phyloP scores from a whole-genome alignment of 148 eudicot species.

The Silene conica region DNA sequence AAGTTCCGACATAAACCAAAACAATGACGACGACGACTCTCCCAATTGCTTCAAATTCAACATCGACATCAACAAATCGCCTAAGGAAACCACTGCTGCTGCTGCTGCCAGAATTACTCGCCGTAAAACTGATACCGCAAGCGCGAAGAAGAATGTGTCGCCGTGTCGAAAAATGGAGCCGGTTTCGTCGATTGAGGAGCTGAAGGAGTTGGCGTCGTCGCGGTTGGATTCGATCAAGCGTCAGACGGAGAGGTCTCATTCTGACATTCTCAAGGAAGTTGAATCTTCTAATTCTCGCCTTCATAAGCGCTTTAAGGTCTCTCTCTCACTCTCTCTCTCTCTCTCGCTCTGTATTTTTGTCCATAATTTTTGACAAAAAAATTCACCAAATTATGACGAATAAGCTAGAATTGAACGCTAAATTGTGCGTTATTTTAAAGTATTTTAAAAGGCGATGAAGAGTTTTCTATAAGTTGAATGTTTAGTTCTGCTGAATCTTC shows the following conservation, averaged over 20 bases:
- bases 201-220: conserved; percentile 52
- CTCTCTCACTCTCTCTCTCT: conserved; percentile 8
- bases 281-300: conserved; percentile 65
- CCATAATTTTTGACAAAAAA: too few relatives aligned
- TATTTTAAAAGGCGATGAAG: too few relatives aligned
- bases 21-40: not conserved
- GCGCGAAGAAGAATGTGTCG: conserved; percentile 4
- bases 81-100: not conserved
- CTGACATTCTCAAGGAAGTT: conserved; percentile 60
- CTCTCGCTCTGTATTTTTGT: not conserved
- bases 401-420: too few relatives aligned
- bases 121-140: conserved; percentile 3
- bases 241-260: conserved; percentile 57
- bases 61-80: conserved; percentile 11
- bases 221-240: conserved; percentile 54
- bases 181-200: conserved; percentile 45
- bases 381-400: too few relatives aligned
- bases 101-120: not conserved
- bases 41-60: conserved; percentile 25
- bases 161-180: not conserved
- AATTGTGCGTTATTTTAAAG: too few relatives aligned
- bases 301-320: conserved; percentile 64
- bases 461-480: too few relatives aligned
- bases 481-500: conserved; percentile 34
- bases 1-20: conserved; percentile 1